Evolutionary conservation across 2,329 filamentous ascomycete species (phyloP), one percentile per base, ranked within the genome.

Genomic region (Rhynchosporium secalis): DNA sequence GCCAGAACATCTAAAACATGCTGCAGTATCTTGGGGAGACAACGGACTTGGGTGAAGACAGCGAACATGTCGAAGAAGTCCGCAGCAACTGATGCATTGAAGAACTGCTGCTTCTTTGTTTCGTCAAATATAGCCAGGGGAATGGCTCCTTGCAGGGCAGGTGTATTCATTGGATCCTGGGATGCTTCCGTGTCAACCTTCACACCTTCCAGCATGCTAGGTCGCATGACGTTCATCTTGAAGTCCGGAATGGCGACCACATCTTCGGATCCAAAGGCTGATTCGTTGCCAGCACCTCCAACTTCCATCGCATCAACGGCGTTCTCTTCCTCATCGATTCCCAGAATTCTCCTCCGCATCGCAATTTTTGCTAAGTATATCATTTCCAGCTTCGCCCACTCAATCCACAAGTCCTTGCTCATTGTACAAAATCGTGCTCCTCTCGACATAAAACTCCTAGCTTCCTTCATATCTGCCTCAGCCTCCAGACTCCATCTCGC

Each of bases 371-470:
- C 86, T 61, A 98, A 81, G 81, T 96, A 98, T 66, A 95, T 88
- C 86, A 96, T 92, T 80, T 99, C 95, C 72, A 94, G 83, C 72
- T 90, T 88, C 8, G 90, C 89, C 74, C 97, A 98, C 77, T 96
- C 91, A 40, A 96, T 74, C 92, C 94, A 99, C 57, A 99, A 76
- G 20, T 81, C 80, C 66, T 81, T 85, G 52, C 89, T 88, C 55
- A 80, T 84, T 57, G 88, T 91, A 78, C 93, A 97, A 76, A 99
- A 98, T 47, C 95, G 83, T 72, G 96, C 84, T 0, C 93, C 95
- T 65, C 94, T 83, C 81, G 96, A 84, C 92, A 99, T 83, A 81
- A 95, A 90, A 54, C 86, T 89, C 65, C 95, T 80, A 2, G 94
- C 92, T 49, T 88, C 87, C 29, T 87, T 88, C 86, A 98, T 96